phyloP scores from a whole-genome alignment of 441 rosid genomes.

The Euphorbia schlechtendalii region DNA sequence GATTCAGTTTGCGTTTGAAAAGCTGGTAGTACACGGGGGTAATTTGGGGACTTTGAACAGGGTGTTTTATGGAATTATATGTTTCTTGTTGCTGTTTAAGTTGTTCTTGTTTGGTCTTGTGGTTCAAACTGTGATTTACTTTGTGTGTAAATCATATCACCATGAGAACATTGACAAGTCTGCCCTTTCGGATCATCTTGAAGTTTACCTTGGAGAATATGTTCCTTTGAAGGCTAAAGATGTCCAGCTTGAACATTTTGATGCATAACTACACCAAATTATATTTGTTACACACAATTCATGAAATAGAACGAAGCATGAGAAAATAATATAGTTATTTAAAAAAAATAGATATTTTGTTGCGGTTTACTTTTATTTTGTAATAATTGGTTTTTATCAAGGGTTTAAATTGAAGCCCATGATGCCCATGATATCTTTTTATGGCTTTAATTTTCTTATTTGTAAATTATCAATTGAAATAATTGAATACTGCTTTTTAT shows the following conservation, averaged over 20 bases:
- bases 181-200: constrained; percentile 44
- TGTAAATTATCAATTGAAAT: too few species aligned
- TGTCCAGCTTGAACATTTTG: constrained; percentile 39
- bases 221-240: constrained; percentile 51
- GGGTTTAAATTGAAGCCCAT: too few species aligned
- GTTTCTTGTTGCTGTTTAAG: constrained; percentile 30
- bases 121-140: constrained; percentile 49
- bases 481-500: too few species aligned
- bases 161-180: constrained; percentile 54
- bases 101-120: constrained; percentile 37
- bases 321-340: too few species aligned
- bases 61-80: constrained; percentile 25
- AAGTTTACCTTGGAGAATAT: constrained; percentile 46
- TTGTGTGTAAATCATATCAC: constrained; percentile 54
- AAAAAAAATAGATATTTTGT: too few species aligned
- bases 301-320: too few species aligned
- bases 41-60: constrained; percentile 14
- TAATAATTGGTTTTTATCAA: too few species aligned
- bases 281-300: too few species aligned
- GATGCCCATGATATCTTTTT: too few species aligned
- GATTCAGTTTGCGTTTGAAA: constrained; percentile 20
- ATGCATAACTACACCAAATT: constrained; percentile 29
- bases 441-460: too few species aligned
- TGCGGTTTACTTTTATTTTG: too few species aligned
- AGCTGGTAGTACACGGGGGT: constrained; percentile 26